A percentile compares a stretch with the other conserved stretches of the same genome.
Evolutionary conservation across 139 green algal species (phyloP).

Genomic region (Pseudopediastrum boryanum): DNA sequence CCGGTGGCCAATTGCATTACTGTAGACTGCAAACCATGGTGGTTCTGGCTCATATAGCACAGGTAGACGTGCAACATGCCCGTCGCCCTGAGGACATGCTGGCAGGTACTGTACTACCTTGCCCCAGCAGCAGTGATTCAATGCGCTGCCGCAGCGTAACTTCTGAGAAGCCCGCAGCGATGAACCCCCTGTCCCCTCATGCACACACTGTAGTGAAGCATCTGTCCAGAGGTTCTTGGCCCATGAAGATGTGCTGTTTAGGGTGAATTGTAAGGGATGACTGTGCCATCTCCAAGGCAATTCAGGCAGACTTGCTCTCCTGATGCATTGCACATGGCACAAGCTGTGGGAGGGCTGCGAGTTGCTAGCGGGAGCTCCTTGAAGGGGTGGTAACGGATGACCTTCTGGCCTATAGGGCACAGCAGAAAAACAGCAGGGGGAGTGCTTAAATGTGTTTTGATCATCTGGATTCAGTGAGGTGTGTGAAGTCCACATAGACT

Average conservation of each 20-base stretch:
- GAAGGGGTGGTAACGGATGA: conserved; percentile 38
- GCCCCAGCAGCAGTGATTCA: neutral
- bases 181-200: neutral
- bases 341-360: conserved; percentile 41
- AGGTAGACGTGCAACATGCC: too few relatives aligned
- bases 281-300: conserved; percentile 39
- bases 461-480: neutral
- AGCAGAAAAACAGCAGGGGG: neutral
- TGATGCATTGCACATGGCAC: conserved; percentile 51
- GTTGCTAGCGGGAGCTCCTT: conserved; percentile 17
- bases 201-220: neutral
- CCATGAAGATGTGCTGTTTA: neutral
- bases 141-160: neutral
- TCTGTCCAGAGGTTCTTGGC: neutral
- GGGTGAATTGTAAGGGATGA: too few relatives aligned
- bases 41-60: too few relatives aligned
- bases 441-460: neutral
- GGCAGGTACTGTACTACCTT: neutral
- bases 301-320: conserved; percentile 59
- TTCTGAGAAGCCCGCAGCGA: neutral
- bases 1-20: too few relatives aligned
- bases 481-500: too few relatives aligned
- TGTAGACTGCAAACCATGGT: too few relatives aligned
- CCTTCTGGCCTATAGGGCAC: conserved; percentile 25
- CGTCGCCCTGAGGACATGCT: too few relatives aligned